Evolutionary conservation across 768 basidiomycete species (phyloP), one percentile per base, ranked within the genome.

Genomic region (Xerocomus potaroensis): DNA sequence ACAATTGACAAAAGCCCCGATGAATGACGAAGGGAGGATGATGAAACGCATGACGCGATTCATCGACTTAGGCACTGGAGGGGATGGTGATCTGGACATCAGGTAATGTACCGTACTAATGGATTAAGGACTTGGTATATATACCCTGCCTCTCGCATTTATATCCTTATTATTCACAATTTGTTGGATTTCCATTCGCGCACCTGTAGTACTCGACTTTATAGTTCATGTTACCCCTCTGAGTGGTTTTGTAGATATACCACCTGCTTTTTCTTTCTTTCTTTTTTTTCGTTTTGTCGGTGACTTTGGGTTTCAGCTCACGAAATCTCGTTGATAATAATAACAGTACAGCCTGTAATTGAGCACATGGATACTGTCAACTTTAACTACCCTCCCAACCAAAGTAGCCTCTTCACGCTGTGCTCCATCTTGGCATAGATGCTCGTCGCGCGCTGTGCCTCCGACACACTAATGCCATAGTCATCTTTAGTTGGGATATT

Each of bases 341-440:
- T 48, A 50, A 44, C 31, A 40, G 55, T 49, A 55, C 45, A 59
- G 12, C 45, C 43, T 43, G 38, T 59, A 60, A 47, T 48, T 12
- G 36, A 47, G 29, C 31, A 29, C 33, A 41, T 19, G 23, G 38
- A 44, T 29, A 8, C 41, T 37, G 8, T 41, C 24, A 33, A 26
- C 27, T 22, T 38, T 22, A 22, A 51, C 64, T 56, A 89, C 53
- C 84, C 77, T 40, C 90, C 88, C 39, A 95, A 67, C 92, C 92
- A 95, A 49, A 95, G 67, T 61, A 95, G 69, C 53, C 91, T 74
- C 74, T 94, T 97, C 41, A 96, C 75, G 0, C 89, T 90, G 63
- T 95, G 91, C 60, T 96, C 93, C 81, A 95, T 86, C 69, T 92
- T 91, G 12, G 91, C 80, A 64, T 90, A 87, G 54, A 94, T 73